phyloP scores from a whole-genome alignment of 148 eudicot species.

The Rhododendron ferrugineum region DNA sequence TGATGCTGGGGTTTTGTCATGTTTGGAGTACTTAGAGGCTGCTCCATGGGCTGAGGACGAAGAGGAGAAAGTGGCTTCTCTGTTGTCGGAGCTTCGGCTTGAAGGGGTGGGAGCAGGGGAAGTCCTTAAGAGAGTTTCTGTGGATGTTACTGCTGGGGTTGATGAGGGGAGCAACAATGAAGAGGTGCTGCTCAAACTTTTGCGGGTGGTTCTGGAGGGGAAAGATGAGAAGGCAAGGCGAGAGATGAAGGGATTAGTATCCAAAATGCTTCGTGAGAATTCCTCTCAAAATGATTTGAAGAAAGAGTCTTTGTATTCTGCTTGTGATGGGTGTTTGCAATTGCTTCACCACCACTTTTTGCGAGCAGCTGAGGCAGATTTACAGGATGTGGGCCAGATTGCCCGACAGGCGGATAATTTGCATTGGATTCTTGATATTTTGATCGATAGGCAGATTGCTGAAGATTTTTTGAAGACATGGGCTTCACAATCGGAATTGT shows the following conservation, averaged over 20 bases:
- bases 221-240: slow-evolving; percentile 94
- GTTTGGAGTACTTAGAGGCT: slow-evolving; percentile 95
- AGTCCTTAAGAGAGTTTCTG: slow-evolving; percentile 80
- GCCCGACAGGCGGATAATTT: slow-evolving; percentile 84
- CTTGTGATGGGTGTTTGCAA: slow-evolving; percentile 71
- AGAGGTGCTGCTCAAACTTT: slow-evolving; percentile 71
- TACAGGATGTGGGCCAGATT: slow-evolving; percentile 56
- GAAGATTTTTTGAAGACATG: slow-evolving; percentile 73
- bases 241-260: slow-evolving; percentile 82
- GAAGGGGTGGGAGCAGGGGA: slow-evolving; percentile 72
- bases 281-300: slow-evolving; percentile 61
- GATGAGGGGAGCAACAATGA: slow-evolving; percentile 49
- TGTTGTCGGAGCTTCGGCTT: slow-evolving; percentile 70
- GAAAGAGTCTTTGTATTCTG: slow-evolving; percentile 75
- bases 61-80: slow-evolving; percentile 78
- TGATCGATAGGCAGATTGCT: slow-evolving; percentile 77
- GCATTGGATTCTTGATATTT: slow-evolving; percentile 81
- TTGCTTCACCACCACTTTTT: slow-evolving; percentile 52
- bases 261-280: slow-evolving; percentile 83
- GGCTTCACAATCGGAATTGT: slow-evolving; percentile 68
- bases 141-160: slow-evolving; percentile 36
- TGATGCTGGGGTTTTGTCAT: slow-evolving; percentile 86
- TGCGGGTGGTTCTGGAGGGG: slow-evolving; percentile 84
- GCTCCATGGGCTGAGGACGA: slow-evolving; percentile 99
- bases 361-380: slow-evolving; percentile 45